These are phyloP conservation scores for Cryptococcus amylolentus DNA, from an alignment of 1,284 basidiomycete species.

Conservation along the genomic window DNA sequence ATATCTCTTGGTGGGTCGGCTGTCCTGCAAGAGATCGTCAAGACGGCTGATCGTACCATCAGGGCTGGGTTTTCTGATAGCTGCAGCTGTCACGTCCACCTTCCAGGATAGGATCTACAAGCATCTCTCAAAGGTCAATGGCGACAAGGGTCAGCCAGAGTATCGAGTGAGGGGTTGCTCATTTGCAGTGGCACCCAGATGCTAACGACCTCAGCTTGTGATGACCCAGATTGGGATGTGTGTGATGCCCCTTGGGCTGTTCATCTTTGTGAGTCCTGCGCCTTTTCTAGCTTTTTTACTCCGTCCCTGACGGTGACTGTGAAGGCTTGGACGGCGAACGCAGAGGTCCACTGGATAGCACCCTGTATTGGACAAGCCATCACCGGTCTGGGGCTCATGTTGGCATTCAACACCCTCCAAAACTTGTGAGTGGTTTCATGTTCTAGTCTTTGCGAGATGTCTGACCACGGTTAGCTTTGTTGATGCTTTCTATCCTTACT, in stretches of 20 bases:
- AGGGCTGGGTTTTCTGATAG: slow-evolving; percentile 49
- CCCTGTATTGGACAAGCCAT: slow-evolving; percentile 42
- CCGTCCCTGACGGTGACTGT: background rate
- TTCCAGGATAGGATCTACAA: slow-evolving; percentile 51
- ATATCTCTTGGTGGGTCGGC: slow-evolving; percentile 40
- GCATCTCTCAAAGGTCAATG: slow-evolving; percentile 31
- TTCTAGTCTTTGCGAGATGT: background rate
- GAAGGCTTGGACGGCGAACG: slow-evolving; percentile 46
- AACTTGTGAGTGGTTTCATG: slow-evolving; percentile 25
- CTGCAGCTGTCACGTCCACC: slow-evolving; percentile 45
- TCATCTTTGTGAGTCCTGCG: slow-evolving; percentile 39
- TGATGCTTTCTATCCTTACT: slow-evolving; percentile 53
- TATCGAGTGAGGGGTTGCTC: slow-evolving; percentile 35
- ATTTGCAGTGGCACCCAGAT: too few relatives aligned
- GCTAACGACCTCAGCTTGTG: slow-evolving; percentile 33
- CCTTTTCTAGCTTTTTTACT: background rate
- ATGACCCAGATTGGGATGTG: slow-evolving; percentile 52
- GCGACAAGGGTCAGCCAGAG: slow-evolving; percentile 45
- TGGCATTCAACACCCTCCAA: slow-evolving; percentile 51
- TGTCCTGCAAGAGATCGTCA: background rate
- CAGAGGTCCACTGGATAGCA: slow-evolving; percentile 47
- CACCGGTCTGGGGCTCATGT: slow-evolving; percentile 43
- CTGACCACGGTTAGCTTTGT: slow-evolving; percentile 42
- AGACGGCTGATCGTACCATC: background rate
- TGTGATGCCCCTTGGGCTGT: slow-evolving; percentile 50